Base-by-base conservation (phyloP, 169 alveolate genomes). In the Plasmodium yoelii region DNA sequence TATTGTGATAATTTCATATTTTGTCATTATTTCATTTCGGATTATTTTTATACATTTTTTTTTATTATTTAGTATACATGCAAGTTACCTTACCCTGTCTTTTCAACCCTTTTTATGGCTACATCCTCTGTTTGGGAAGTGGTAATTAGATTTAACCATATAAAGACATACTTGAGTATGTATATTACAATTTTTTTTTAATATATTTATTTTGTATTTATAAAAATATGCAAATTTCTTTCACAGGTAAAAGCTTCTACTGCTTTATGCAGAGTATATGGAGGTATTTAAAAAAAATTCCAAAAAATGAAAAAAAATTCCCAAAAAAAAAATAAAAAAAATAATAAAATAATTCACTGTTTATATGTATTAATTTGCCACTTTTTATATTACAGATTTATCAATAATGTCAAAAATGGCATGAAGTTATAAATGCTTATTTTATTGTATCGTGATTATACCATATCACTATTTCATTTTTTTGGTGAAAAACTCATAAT, bases 61-160 rank as follows among this genome's bases (percentile, higher is more conserved):
- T 59, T 61, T 24, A 10, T 53, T 18, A 44, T 39, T 28, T 55
- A 94, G 96, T 95, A 95, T 86, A 95, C 97, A 46, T 95, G 97
- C 94, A 94, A 94, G 55, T 88, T 95, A 39, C 97, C 97, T 7
- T 95, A 80, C 84, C 97, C 97, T 26, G 97, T 94, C 44, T 95
- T 93, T 93, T 92, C 94, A 46, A 90, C 95, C 15, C 64, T 95
- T 60, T 94, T 94, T 82, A 94, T 93, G 94, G 96, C 95, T 12
- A 95, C 97, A 0, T 80, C 93, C 18, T 77, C 95, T 13, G 96
- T 95, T 19, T 95, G 97, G 97, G 96, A 95, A 84, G 93, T 93
- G 91, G 97, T 94, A 46, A 73, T 68, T 80, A 60, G 84, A 39
- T 47, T 71, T 15, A 80, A 69, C 55, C 9, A 65, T 49, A 24